Evolutionary conservation across 1,139 yeast species (phyloP).

Genomic region (Saccharomyces hybrid): DNA sequence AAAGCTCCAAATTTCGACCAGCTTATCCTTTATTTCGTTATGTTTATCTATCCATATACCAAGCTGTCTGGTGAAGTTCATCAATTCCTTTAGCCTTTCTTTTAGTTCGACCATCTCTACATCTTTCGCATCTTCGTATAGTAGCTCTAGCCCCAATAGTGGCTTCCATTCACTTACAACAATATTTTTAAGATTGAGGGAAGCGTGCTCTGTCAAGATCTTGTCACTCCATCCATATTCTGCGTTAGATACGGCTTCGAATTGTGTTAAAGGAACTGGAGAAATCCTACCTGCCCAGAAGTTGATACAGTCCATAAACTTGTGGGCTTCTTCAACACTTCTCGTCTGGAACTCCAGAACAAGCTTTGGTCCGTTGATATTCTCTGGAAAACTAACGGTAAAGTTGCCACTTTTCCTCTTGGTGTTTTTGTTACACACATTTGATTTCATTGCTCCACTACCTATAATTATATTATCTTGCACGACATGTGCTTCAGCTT

Average conservation of each 20-base stretch:
- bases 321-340: conserved; percentile 59
- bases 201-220: conserved; percentile 10
- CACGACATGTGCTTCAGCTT: conserved; percentile 19
- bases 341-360: conserved; percentile 40
- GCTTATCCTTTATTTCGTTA: conserved; percentile 28
- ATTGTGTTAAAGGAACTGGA: conserved; percentile 53
- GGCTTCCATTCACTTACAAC: conserved; percentile 37
- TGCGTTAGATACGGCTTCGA: conserved; percentile 57
- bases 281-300: conserved; percentile 88
- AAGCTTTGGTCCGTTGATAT: conserved; percentile 26
- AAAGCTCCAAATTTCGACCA: conserved; percentile 36
- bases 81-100: conserved; percentile 24
- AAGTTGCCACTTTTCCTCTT: conserved; percentile 29
- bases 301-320: conserved; percentile 70
- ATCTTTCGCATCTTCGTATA: conserved; percentile 15
- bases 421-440: conserved; percentile 6
- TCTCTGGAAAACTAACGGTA: conserved; percentile 33
- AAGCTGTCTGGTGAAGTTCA: conserved; percentile 30
- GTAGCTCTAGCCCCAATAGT: conserved; percentile 32
- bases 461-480: conserved; percentile 24
- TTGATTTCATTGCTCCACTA: conserved; percentile 3
- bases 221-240: conserved; percentile 73
- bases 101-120: conserved; percentile 22
- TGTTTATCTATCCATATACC: conserved; percentile 32
- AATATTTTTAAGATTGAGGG: conserved; percentile 2